Conservation (phyloP, 345 rosid genomes). For the Heritiera fomes region DNA sequence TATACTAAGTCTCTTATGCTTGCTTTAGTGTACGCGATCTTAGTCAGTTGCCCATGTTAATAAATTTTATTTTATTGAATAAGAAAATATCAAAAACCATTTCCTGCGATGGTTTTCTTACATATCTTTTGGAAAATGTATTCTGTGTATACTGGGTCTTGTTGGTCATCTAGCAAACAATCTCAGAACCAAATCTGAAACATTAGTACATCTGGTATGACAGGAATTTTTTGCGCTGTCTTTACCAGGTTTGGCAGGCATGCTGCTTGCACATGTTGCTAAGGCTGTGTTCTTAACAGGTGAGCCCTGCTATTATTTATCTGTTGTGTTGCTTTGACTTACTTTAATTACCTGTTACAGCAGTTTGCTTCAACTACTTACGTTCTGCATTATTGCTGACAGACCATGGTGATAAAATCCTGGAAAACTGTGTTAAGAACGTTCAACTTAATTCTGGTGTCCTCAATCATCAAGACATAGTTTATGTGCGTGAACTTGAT, state of each 20-base stretch:
- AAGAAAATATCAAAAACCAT: not conserved
- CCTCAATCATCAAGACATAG: slow-evolving; percentile 39
- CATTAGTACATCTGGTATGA: slow-evolving; percentile 18
- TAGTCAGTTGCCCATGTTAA: not conserved
- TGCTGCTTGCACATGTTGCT: slow-evolving; percentile 71
- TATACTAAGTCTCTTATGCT: not conserved
- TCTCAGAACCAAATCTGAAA: slow-evolving; percentile 7
- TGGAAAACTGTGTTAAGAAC: slow-evolving; percentile 64
- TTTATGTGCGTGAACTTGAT: slow-evolving; percentile 75
- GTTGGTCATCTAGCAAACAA: slow-evolving; percentile 1
- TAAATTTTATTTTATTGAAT: not conserved
- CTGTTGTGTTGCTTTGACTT: not conserved
- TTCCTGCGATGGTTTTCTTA: not conserved
- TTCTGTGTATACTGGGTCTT: not conserved
- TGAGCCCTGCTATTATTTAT: slow-evolving; percentile 18
- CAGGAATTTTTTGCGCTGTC: slow-evolving; percentile 24
- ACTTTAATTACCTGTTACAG: not conserved
- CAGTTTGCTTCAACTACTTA: slow-evolving; percentile 4
- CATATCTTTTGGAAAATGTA: not conserved
- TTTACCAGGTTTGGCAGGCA: slow-evolving; percentile 67
- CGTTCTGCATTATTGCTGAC: slow-evolving; percentile 18
- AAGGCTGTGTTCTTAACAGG: slow-evolving; percentile 77
- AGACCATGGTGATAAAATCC: slow-evolving; percentile 70
- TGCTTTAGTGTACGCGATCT: not conserved
- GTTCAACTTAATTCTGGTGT: slow-evolving; percentile 49